A percentile compares a stretch with the other conserved stretches of the same genome.
These are phyloP conservation scores for Coemansia sp. DNA, from an alignment of 192 early-diverging fungal species.

Conservation along the genomic window DNA sequence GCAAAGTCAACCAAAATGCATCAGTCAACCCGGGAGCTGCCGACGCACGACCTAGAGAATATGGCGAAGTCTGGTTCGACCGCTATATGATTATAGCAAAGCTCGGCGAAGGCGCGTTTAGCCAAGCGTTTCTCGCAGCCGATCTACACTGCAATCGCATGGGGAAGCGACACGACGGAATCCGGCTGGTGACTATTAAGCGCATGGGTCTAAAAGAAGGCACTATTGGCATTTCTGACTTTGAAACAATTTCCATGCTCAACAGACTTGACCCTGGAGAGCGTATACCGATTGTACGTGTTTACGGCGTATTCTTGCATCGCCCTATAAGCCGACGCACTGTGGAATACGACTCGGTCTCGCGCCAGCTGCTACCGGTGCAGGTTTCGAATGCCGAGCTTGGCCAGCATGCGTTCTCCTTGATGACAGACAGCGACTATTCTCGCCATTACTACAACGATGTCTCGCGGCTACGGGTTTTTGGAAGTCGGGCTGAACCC, in stretches of 20 bases:
- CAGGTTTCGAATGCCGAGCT: slow-evolving; percentile 8
- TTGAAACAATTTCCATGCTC: slow-evolving; percentile 44
- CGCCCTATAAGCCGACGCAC: slow-evolving; percentile 10
- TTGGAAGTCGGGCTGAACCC: slow-evolving; percentile 14
- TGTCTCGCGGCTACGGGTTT: slow-evolving; percentile 16
- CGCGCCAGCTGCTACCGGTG: slow-evolving; percentile 20
- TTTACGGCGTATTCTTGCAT: slow-evolving; percentile 42
- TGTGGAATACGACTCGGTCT: slow-evolving; percentile 19
- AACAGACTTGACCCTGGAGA: slow-evolving; percentile 41
- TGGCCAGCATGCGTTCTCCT: not conserved
- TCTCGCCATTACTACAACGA: not conserved
- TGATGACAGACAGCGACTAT: not conserved
- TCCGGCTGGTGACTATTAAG: slow-evolving; percentile 45
- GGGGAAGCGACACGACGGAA: slow-evolving; percentile 43
- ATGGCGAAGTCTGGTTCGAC: slow-evolving; percentile 52
- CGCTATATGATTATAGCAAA: slow-evolving; percentile 46
- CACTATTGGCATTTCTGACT: slow-evolving; percentile 46
- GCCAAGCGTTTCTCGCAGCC: slow-evolving; percentile 45
- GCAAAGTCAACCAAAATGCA: not conserved
- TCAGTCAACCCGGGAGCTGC: slow-evolving; percentile 2
- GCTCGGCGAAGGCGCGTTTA: slow-evolving; percentile 54
- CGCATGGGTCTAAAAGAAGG: slow-evolving; percentile 43
- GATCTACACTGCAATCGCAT: slow-evolving; percentile 43
- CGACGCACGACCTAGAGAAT: slow-evolving; percentile 32
- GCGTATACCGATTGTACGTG: slow-evolving; percentile 40